These are phyloP conservation scores for Trypanosoma boissoni DNA, from an alignment of 208 protist genomes.

Conservation along the genomic window DNA sequence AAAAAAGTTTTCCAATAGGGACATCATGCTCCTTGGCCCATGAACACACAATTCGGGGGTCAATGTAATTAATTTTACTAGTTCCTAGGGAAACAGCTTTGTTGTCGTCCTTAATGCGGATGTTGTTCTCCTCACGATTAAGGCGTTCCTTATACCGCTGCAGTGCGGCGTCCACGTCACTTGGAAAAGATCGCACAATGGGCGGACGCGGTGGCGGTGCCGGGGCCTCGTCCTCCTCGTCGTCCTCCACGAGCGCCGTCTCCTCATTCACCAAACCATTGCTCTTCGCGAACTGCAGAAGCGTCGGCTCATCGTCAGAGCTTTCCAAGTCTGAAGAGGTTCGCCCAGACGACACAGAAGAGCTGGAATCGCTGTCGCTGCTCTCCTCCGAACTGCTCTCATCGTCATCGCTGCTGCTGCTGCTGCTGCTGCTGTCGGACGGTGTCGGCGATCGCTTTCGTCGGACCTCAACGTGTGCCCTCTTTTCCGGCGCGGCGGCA, in stretches of 20 bases:
- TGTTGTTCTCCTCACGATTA: slow-evolving; percentile 80
- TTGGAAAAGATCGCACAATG: slow-evolving; percentile 64
- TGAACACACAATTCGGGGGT: slow-evolving; percentile 97
- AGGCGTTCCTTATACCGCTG: slow-evolving; percentile 67
- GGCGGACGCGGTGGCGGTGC: slow-evolving; percentile 69
- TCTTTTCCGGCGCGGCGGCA: slow-evolving; percentile 11
- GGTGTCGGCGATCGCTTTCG: background rate
- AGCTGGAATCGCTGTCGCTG: slow-evolving; percentile 16
- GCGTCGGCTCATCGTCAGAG: slow-evolving; percentile 41
- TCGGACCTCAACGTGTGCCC: background rate
- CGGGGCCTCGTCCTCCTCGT: slow-evolving; percentile 42
- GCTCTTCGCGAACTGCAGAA: slow-evolving; percentile 54
- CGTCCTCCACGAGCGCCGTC: slow-evolving; percentile 24
- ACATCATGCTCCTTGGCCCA: slow-evolving; percentile 95
- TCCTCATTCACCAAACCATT: slow-evolving; percentile 51
- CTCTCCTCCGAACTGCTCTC: slow-evolving; percentile 20
- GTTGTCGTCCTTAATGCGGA: slow-evolving; percentile 88
- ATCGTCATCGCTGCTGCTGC: slow-evolving; percentile 12
- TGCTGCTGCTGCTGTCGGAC: slow-evolving; percentile 14
- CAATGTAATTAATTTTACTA: slow-evolving; percentile 99
- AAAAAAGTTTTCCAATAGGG: slow-evolving; percentile 97
- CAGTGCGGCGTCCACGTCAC: slow-evolving; percentile 61
- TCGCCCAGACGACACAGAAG: slow-evolving; percentile 6
- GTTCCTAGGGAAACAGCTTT: slow-evolving; percentile 94
- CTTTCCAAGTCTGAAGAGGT: slow-evolving; percentile 13